Evolutionary conservation across 176 grass and related monocot genomes (phyloP), one percentile per base, ranked within the genome.

Genomic region (Coix lacrymajobi): DNA sequence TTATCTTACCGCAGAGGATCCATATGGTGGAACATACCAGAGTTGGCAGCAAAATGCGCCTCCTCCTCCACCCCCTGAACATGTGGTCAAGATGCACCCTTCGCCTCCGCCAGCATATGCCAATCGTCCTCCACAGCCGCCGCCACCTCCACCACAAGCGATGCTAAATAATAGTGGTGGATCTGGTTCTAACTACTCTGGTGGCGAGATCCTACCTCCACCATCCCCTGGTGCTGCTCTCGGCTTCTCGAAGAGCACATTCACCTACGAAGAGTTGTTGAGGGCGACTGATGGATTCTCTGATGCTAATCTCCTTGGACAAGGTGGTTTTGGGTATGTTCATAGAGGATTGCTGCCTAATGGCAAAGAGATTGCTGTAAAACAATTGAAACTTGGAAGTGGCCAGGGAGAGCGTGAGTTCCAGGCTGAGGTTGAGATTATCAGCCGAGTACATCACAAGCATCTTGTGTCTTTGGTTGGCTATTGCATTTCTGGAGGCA

Each of bases 301-400:
- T 12, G 89, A 97, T 83, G 63, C 85, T 57, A 97, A 94, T 91
- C 90, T 97, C 65, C 88, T 97, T 41, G 92, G 92, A 24, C 89
- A 97, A 87, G 94, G 94, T 75, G 94, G 92, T 72, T 97, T 97
- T 36, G 94, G 94, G 8, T 92, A 90, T 26, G 94, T 97, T 45
- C 87, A 97, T 67, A 90, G 85, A 83, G 92, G 94, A 79, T 60
- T 89, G 66, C 88, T 94, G 48, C 85, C 85, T 40, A 91, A 86
- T 73, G 90, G 94, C 40, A 92, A 88, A 75, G 94, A 94, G 76
- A 88, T 94, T 49, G 92, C 94, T 8, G 77, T 97, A 25, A 97
- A 97, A 56, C 92, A 94, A 72, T 85, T 97, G 83, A 94, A 92
- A 68, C 75, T 81, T 75, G 92, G 91, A 40, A 90, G 92, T 76